Evolutionary conservation across 257 asterid species (phyloP).

Genomic region (Nicotiana paniculata): DNA sequence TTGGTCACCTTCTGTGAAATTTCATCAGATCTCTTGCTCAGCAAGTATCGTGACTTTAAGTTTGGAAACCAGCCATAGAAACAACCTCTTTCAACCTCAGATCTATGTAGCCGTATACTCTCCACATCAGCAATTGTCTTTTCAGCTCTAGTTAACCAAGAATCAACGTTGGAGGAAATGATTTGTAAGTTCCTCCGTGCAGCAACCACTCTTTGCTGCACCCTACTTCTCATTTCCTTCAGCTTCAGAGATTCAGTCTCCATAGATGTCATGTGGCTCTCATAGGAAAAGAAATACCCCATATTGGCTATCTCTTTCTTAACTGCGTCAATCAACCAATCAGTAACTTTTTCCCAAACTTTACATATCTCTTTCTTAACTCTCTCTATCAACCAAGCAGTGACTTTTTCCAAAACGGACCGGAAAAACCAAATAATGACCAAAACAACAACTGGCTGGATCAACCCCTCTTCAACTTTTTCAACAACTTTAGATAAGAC

Average conservation of each 20-base stretch:
- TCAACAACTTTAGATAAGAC: background rate
- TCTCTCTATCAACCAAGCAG: too few relatives aligned
- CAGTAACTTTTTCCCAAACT: background rate
- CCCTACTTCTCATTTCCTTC: background rate
- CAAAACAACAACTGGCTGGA: background rate
- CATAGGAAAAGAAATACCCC: conserved; percentile 1
- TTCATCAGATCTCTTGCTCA: conserved; percentile 10
- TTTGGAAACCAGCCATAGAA: conserved; percentile 5
- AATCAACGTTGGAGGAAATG: background rate
- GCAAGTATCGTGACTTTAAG: conserved; percentile 2
- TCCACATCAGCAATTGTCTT: background rate
- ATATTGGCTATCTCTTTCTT: background rate
- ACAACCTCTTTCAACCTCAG: background rate
- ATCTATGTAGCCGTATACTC: background rate
- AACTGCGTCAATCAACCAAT: conserved; percentile 4
- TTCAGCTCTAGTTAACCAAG: background rate
- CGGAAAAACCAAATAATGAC: too few relatives aligned
- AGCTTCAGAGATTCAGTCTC: background rate
- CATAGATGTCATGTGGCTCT: conserved; percentile 4
- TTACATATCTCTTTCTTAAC: too few relatives aligned
- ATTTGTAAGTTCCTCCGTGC: background rate
- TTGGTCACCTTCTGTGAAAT: background rate
- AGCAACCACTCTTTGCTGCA: conserved; percentile 8
- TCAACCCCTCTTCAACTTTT: conserved; percentile 8
- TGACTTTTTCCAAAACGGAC: too few relatives aligned